Conservation (phyloP, 495 filamentous ascomycete species). For the Glarea lozoyensis region DNA sequence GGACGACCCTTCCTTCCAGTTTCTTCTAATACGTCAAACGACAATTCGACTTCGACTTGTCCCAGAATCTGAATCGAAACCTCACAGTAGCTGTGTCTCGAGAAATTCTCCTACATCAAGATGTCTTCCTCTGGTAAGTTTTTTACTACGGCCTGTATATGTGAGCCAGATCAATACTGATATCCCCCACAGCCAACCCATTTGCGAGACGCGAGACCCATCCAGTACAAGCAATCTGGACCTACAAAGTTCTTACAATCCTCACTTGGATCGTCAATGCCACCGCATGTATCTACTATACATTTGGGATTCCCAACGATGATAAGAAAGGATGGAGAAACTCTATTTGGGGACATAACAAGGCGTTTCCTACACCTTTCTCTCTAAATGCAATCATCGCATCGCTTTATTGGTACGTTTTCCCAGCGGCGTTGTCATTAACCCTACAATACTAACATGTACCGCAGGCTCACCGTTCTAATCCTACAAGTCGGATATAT, state of each 20-base stretch:
- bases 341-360: slow-evolving; percentile 63
- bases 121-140: slow-evolving; percentile 5
- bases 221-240: slow-evolving; percentile 31
- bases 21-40: no score
- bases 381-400: slow-evolving; percentile 61
- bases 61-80: no score
- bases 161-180: background rate
- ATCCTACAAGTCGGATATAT: slow-evolving; percentile 68
- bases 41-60: no score
- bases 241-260: slow-evolving; percentile 60
- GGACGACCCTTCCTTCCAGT: no score
- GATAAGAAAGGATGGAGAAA: slow-evolving; percentile 31
- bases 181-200: slow-evolving; percentile 44
- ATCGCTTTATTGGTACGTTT: slow-evolving; percentile 64
- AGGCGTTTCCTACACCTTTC: slow-evolving; percentile 59
- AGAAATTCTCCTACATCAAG: no score
- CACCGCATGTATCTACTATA: slow-evolving; percentile 61
- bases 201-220: slow-evolving; percentile 58
- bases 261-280: slow-evolving; percentile 65
- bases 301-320: slow-evolving; percentile 50
- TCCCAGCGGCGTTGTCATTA: background rate
- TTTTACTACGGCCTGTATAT: background rate
- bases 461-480: slow-evolving; percentile 65
- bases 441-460: slow-evolving; percentile 7
- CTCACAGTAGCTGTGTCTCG: no score